These are phyloP conservation scores for Calonectria pseudoturangicola DNA, from an alignment of 2,329 filamentous ascomycete species.

Conservation along the genomic window DNA sequence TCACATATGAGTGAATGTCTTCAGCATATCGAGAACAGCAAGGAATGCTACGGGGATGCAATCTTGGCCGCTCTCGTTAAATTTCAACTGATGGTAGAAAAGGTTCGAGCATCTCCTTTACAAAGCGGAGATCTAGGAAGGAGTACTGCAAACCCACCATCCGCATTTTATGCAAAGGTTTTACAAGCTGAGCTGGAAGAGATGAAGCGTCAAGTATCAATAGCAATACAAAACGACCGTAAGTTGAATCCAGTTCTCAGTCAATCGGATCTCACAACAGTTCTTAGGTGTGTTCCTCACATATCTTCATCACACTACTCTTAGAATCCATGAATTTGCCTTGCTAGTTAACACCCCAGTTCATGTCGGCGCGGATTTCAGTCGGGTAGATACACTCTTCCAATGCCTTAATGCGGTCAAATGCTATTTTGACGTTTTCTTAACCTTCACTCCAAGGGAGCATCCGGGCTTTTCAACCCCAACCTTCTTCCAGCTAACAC, in stretches of 20 bases:
- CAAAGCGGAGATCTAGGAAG: not conserved
- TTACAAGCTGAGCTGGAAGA: slow-evolving; percentile 12
- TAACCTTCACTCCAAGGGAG: not conserved
- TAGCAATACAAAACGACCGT: slow-evolving; percentile 4
- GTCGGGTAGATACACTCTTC: not conserved
- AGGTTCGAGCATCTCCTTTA: not conserved
- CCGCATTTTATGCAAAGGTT: not conserved
- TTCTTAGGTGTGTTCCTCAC: not conserved
- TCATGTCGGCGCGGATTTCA: not conserved
- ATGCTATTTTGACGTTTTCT: slow-evolving; percentile 16
- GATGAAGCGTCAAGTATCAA: not conserved
- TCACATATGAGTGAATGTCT: slow-evolving; percentile 8
- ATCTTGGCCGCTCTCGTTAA: not conserved
- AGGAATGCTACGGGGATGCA: not conserved
- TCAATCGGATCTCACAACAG: not conserved
- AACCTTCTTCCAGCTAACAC: slow-evolving; percentile 20
- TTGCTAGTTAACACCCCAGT: not conserved
- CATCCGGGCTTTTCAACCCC: slow-evolving; percentile 7
- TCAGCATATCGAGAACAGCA: not conserved
- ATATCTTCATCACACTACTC: not conserved
- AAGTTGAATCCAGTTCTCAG: not conserved
- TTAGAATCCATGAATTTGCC: slow-evolving; percentile 10
- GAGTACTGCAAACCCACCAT: not conserved
- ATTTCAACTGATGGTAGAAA: not conserved
- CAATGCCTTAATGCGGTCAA: slow-evolving; percentile 8